A percentile compares a stretch with the other conserved stretches of the same genome.
phyloP scores from a whole-genome alignment of 2,329 filamentous ascomycete genomes.

The Sporothrix inflata region DNA sequence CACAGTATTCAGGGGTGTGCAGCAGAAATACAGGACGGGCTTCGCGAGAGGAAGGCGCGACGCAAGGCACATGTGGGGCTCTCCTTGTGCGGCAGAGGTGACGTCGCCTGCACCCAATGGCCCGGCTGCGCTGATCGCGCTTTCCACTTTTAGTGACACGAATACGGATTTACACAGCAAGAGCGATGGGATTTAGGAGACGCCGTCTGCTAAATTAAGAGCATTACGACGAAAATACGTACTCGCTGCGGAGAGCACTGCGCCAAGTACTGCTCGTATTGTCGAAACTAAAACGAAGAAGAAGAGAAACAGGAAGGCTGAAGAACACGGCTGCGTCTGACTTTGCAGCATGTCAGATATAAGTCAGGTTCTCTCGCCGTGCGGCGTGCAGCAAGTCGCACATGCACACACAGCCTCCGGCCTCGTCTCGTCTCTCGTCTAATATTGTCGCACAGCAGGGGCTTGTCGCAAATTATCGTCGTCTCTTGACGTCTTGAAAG shows the following conservation, averaged over 20 bases:
- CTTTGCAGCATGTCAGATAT: neutral
- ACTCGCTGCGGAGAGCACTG: neutral
- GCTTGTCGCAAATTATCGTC: neutral
- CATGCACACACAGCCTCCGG: neutral
- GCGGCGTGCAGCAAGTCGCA: neutral
- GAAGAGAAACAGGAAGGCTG: neutral
- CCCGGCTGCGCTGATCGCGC: constrained; percentile 23
- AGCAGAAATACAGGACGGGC: neutral
- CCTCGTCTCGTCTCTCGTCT: neutral
- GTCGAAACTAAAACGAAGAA: neutral
- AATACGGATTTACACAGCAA: neutral
- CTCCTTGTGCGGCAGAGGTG: constrained; percentile 9
- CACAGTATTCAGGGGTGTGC: constrained; percentile 27
- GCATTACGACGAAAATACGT: constrained; percentile 11
- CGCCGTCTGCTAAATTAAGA: neutral
- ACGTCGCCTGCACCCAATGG: constrained; percentile 26
- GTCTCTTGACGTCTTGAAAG: neutral
- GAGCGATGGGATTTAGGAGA: neutral
- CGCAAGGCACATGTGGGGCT: constrained; percentile 23
- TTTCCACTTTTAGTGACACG: constrained; percentile 20
- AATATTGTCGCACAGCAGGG: neutral
- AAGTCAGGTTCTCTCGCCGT: neutral
- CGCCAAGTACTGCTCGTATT: neutral
- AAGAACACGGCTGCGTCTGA: constrained; percentile 5
- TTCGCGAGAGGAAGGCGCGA: constrained; percentile 20